These are phyloP conservation scores for Lachnellula arida DNA, from an alignment of 2,329 filamentous ascomycete genomes.

Conservation along the genomic window DNA sequence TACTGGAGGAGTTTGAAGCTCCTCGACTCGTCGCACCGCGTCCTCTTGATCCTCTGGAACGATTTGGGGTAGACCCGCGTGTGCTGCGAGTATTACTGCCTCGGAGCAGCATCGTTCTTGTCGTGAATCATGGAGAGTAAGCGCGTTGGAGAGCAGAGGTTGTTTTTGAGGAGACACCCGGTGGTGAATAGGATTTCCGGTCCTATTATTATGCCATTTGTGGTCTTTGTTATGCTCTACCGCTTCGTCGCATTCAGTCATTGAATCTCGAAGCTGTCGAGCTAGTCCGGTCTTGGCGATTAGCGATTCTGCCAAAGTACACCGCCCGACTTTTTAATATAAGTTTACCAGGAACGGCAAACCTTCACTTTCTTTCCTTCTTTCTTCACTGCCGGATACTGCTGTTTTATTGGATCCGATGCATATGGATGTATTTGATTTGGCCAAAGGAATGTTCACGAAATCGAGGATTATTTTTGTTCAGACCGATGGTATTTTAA, in stretches of 20 bases:
- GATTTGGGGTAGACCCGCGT: constrained; percentile 24
- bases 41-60: constrained; percentile 30
- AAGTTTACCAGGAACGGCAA: too few species aligned
- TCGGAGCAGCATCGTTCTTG: constrained; percentile 27
- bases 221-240: neutral
- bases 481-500: too few species aligned
- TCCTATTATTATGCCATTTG: neutral
- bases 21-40: constrained; percentile 30
- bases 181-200: neutral
- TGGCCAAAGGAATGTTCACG: too few species aligned
- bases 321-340: neutral
- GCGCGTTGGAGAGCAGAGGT: constrained; percentile 19
- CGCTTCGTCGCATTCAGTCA: constrained; percentile 2
- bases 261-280: neutral
- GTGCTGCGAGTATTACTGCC: constrained; percentile 26
- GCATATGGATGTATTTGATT: too few species aligned
- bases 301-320: neutral
- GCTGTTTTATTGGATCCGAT: too few species aligned
- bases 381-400: too few species aligned
- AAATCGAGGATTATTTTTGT: too few species aligned
- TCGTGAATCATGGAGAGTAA: constrained; percentile 27
- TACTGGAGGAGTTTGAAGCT: constrained; percentile 31
- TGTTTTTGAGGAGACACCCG: neutral
- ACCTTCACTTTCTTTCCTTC: too few species aligned
- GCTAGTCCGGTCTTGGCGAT: neutral